phyloP scores from a whole-genome alignment of 164 flowering plant species.

The Cinnamomum chago region DNA sequence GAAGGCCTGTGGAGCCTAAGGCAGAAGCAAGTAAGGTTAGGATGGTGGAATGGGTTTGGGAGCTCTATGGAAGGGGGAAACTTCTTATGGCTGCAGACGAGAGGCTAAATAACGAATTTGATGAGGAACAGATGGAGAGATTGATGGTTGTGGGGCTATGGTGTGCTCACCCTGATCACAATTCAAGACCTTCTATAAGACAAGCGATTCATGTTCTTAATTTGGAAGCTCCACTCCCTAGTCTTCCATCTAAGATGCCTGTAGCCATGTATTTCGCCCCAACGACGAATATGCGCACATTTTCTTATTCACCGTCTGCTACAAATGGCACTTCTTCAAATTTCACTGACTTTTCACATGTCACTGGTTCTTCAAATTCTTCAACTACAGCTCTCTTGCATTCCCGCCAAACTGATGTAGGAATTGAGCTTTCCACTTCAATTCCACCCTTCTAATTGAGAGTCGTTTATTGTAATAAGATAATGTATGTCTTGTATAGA shows the following conservation, averaged over 20 bases:
- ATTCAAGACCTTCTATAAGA: conserved; percentile 26
- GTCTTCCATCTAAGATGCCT: conserved; percentile 29
- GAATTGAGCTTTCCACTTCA: too few species aligned
- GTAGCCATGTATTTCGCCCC: conserved; percentile 22
- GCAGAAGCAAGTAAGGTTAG: conserved; percentile 16
- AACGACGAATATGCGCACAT: conserved; percentile 2
- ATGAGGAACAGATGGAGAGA: conserved; percentile 21
- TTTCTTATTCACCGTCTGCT: conserved; percentile 7
- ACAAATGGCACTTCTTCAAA: not conserved
- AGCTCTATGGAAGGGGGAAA: conserved; percentile 30
- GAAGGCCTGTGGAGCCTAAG: conserved; percentile 25
- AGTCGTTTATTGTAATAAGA: too few species aligned
- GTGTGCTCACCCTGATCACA: conserved; percentile 32
- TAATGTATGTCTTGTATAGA: too few species aligned
- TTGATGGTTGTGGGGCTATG: conserved; percentile 36
- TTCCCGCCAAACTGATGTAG: too few species aligned
- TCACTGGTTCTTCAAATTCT: conserved; percentile 12
- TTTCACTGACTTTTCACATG: not conserved
- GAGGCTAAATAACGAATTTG: conserved; percentile 18
- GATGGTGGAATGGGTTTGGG: conserved; percentile 50
- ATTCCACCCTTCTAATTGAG: too few species aligned
- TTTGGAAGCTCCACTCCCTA: conserved; percentile 28
- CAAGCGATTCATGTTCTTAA: conserved; percentile 29
- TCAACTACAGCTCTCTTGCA: not conserved
- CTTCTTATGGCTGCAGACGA: conserved; percentile 33